Evolutionary conservation across 768 basidiomycete species (phyloP), one percentile per base, ranked within the genome.

Genomic region (Termitomyces bulborhizus): DNA sequence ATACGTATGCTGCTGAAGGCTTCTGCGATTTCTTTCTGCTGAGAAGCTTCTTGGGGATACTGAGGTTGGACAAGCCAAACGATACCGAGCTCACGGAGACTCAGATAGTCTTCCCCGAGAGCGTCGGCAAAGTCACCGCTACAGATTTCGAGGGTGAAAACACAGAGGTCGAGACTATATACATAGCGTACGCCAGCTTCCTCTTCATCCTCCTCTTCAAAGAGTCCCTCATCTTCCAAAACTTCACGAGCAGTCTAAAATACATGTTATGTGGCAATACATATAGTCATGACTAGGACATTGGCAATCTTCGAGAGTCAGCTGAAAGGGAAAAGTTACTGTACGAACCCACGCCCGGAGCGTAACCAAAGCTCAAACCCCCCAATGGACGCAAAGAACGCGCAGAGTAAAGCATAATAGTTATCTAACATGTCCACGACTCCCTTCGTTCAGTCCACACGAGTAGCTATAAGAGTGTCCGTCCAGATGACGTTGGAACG

Each of bases 21-120:
- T 70, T 69, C 61, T 73, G 61, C 56, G 69, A 60, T 62, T 79
- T 81, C 71, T 85, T 86, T 56, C 83, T 78, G 65, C 81, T 83
- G 67, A 94, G 79, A 32, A 98, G 69, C 57, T 76, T 80, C 70
- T 85, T 86, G 8, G 95, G 95, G 37, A 96, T 80, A 16, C 77
- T 80, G 51, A 98, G 78, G 60, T 80, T 86, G 15, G 86, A 80
- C 57, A 96, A 73, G 13, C 90, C 91, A 48, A 89, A 77, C 64
- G 48, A 97, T 91, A 31, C 94, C 95, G 42, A 93, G 73, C 64
- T 90, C 93, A 48, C 83, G 81, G 27, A 98, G 76, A 11, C 95
- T 95, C 12, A 98, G 80, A 71, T 95, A 96, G 68, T 98, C 95
- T 62, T 94, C 93, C 32, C 93, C 94, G 15, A 95, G 78, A 15